Base-by-base conservation (phyloP, 2,329 filamentous ascomycete genomes). In the Diaporthe longicolla region DNA sequence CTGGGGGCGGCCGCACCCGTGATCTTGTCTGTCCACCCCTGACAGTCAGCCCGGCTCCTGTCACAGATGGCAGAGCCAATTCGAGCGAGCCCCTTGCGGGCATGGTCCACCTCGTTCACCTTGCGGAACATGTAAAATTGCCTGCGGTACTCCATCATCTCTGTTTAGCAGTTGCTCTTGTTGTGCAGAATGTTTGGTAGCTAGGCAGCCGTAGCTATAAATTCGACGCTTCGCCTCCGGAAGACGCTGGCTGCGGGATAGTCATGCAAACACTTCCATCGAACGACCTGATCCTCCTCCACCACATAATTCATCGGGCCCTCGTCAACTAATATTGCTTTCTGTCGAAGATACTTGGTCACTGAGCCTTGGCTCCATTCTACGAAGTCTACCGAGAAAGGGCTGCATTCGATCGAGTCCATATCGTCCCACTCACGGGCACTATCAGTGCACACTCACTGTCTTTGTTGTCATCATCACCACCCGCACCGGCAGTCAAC, bases 121-220 rank as follows among this genome's bases (percentile, higher is more conserved):
- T 58, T 54, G 43, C 69, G 55, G 55, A 54, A 71, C 48, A 63
- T 58, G 37, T 58, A 45, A 35, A 55, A 32, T 26, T 54, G 21
- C 54, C 37, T 59, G 13, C 70, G 57, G 50, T 24, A 26, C 45
- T 63, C 69, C 15, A 45, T 32, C 55, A 21, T 13, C 32, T 29
- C 24, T 54, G 43, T 17, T 15, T 21, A 43, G n/a, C 29, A n/a
- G 21, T 70, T 37, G 45, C 4, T 32, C 40, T 40, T 52, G 24
- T 71, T 17, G 63, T 29, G 26, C 19, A 13, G 40, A 26, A 37
- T 5, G 37, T 32, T 52, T 40, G 52, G 48, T 37, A 40, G 19
- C 45, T 15, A 32, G 29, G 43, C 50, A 29, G 50, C 35, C 40
- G 26, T 29, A 45, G 52, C 71, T 75, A 75, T 75, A 75, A 73